Base-by-base conservation (phyloP, 2,329 filamentous ascomycete species). In the Pyrenophora teres region DNA sequence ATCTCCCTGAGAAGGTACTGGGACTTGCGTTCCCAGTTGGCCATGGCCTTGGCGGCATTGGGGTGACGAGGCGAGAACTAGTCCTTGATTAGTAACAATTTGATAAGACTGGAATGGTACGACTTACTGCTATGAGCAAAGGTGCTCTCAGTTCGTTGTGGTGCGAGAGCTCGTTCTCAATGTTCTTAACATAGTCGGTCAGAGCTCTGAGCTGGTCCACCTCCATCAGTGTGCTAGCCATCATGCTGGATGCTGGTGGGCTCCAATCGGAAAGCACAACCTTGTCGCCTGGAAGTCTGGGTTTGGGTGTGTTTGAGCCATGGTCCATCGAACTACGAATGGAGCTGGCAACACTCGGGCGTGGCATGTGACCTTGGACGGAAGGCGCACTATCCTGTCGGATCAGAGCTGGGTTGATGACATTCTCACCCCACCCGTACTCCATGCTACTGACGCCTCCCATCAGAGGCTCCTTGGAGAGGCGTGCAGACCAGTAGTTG, bases 11-110 rank as follows among this genome's bases (percentile, higher is more conserved):
- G 81, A 35, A 99, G 78, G 70, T 97, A 96, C 25, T 90, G 87
- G 49, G 90, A 95, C 78, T 97, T 97, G 68, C 89, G 87, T 78
- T 99, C 92, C 93, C 94, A 99, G 74, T 99, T 99, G 16, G 87
- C 82, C 89, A 97, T 93, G 13, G 93, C 91, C 74, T 89, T 92
- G 56, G 79, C 80, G 13, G 87, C 84, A 67, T 97, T 97, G 32
- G 85, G 82, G 55, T 93, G 88, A 25, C 92, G 85, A 3, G 91
- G 89, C 12, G 90, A 92, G 71, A 95, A 97, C 81, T 84, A 9
- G 35, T 16, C 1, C n/a, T 32, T 32, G 6, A 33, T 69, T 46
- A 70, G 64, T 45, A 33, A 31, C 18, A 13, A 31, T 33, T 30
- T 8, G 8, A 23, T 7, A 5, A 35, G 6, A 31, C 7, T 4